phyloP scores from a whole-genome alignment of 2,329 filamentous ascomycete genomes.

The Aphanoascus verrucosus region DNA sequence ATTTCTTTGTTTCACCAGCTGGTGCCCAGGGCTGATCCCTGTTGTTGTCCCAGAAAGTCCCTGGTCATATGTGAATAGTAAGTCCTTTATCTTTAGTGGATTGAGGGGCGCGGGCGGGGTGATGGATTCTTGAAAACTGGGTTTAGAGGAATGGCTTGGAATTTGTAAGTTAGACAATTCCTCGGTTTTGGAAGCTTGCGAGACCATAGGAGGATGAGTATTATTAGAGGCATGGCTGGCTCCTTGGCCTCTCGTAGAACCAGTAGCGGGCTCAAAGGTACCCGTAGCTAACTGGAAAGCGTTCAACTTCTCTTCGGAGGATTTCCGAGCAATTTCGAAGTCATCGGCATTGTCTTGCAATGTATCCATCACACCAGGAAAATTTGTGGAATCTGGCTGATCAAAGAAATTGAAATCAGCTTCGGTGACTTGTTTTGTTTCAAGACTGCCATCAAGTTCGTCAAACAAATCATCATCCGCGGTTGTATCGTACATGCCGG shows the following conservation, averaged over 20 bases:
- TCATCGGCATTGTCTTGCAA: constrained; percentile 12
- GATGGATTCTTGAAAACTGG: too few relatives aligned
- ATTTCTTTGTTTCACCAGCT: background rate
- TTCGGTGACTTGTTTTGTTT: constrained; percentile 47
- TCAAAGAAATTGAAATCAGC: constrained; percentile 58
- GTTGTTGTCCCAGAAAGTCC: background rate
- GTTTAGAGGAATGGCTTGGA: too few relatives aligned
- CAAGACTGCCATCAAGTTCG: constrained; percentile 46
- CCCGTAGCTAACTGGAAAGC: background rate
- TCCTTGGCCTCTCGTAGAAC: background rate
- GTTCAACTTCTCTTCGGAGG: background rate
- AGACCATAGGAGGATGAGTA: too few relatives aligned
- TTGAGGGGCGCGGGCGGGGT: too few relatives aligned
- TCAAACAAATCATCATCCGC: constrained; percentile 49
- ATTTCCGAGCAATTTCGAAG: background rate
- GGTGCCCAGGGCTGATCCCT: background rate
- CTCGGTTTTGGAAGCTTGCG: too few relatives aligned
- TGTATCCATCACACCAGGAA: constrained; percentile 15
- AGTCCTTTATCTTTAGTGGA: too few relatives aligned
- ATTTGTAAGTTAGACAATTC: too few relatives aligned
- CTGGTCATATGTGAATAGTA: too few relatives aligned
- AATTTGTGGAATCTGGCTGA: constrained; percentile 34
- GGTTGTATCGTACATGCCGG: constrained; percentile 33
- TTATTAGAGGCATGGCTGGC: background rate
- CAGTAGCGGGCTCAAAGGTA: background rate